phyloP scores from a whole-genome alignment of 805 yeast genomes.

The Debaryomyces tyrocola region DNA sequence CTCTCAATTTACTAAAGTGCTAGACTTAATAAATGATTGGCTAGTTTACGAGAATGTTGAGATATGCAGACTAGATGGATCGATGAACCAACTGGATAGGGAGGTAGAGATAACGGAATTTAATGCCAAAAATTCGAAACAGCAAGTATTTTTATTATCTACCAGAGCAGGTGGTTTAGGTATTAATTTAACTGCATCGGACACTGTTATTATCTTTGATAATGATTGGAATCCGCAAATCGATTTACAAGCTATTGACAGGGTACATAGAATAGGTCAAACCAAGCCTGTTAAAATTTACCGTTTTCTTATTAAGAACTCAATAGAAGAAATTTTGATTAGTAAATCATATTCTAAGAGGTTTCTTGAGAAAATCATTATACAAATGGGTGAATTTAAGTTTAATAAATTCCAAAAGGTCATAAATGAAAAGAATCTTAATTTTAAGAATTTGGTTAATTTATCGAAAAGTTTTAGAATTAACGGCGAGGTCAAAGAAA shows the following conservation, averaged over 20 bases:
- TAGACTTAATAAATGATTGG: constrained; percentile 83
- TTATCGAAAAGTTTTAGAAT: constrained; percentile 17
- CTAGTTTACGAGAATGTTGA: constrained; percentile 47
- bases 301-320: constrained; percentile 71
- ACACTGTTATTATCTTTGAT: constrained; percentile 85
- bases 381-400: constrained; percentile 40
- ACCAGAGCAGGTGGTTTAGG: constrained; percentile 97
- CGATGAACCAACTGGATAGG: constrained; percentile 63
- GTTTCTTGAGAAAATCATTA: constrained; percentile 69
- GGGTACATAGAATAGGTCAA: constrained; percentile 94
- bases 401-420: constrained; percentile 25
- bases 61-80: constrained; percentile 74
- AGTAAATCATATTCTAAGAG: constrained; percentile 80
- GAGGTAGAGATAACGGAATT: constrained; percentile 62
- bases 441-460: constrained; percentile 19
- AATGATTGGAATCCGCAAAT: constrained; percentile 98
- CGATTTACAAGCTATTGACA: constrained; percentile 93
- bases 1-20: constrained; percentile 79
- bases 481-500: constrained; percentile 7
- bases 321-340: constrained; percentile 81
- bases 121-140: constrained; percentile 20
- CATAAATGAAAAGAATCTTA: constrained; percentile 17
- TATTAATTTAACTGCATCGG: constrained; percentile 81
- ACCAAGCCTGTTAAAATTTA: constrained; percentile 77
- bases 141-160: constrained; percentile 67